Conservation (phyloP, 2,329 filamentous ascomycete genomes). For the Geoglossum cookeanum region DNA sequence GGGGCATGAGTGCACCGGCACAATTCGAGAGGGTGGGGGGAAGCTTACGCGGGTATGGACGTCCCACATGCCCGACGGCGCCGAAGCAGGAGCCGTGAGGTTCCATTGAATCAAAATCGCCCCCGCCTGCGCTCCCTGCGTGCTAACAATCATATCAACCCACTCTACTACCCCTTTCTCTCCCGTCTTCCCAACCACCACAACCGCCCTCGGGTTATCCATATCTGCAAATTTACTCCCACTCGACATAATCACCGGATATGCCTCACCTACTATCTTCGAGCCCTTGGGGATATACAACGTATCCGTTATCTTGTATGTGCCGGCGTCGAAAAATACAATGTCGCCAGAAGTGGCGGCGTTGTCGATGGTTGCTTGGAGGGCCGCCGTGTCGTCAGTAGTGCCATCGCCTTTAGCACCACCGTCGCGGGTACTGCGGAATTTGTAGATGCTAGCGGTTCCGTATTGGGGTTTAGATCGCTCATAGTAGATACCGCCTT, state of each 20-base stretch:
- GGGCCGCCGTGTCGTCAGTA: constrained; percentile 39
- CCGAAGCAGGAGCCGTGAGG: constrained; percentile 28
- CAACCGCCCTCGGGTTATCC: constrained; percentile 39
- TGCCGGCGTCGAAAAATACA: constrained; percentile 36
- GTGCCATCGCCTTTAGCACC: constrained; percentile 33
- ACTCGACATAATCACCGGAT: constrained; percentile 33
- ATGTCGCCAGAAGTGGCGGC: constrained; percentile 31
- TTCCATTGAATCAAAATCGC: constrained; percentile 60
- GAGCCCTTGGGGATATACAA: constrained; percentile 26
- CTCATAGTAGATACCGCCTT: constrained; percentile 23
- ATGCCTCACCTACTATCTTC: constrained; percentile 21
- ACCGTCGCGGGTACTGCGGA: constrained; percentile 25
- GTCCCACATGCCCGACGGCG: constrained; percentile 32
- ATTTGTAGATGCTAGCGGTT: constrained; percentile 18
- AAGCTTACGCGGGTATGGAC: constrained; percentile 28
- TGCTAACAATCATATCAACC: constrained; percentile 53
- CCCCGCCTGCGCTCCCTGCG: constrained; percentile 44
- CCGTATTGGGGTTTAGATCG: constrained; percentile 37
- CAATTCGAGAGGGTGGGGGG: constrained; percentile 1
- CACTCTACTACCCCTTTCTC: constrained; percentile 48
- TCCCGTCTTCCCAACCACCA: constrained; percentile 46
- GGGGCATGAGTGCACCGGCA: too few relatives aligned
- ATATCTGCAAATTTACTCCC: constrained; percentile 38
- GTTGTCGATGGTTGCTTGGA: constrained; percentile 35
- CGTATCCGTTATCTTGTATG: constrained; percentile 32